These are phyloP conservation scores for Phytophthora pini DNA, from an alignment of 352 stramenopile genomes.

Conservation along the genomic window DNA sequence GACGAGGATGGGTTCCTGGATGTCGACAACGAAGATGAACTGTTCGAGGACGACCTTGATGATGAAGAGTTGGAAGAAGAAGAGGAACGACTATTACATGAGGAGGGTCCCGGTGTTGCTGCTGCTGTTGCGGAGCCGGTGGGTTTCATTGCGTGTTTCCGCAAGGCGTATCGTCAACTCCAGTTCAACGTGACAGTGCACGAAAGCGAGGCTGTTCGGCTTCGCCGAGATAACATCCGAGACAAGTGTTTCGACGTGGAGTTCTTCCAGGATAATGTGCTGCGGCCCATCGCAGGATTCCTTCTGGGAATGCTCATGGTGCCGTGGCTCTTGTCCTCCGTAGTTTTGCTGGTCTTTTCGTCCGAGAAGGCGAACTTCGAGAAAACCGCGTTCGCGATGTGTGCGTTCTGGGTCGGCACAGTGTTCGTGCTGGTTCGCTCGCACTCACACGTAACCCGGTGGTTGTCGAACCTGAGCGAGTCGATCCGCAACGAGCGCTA, in stretches of 20 bases:
- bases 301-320: constrained; percentile 62
- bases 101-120: constrained; percentile 15
- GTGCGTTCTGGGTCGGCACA: constrained; percentile 49
- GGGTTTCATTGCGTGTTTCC: constrained; percentile 60
- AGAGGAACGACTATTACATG: constrained; percentile 26
- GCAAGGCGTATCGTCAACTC: constrained; percentile 72
- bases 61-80: constrained; percentile 47
- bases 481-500: constrained; percentile 90
- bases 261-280: constrained; percentile 68
- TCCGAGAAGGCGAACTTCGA: constrained; percentile 46
- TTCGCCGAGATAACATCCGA: constrained; percentile 63
- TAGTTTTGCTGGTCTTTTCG: constrained; percentile 51
- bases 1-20: constrained; percentile 46
- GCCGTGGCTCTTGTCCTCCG: constrained; percentile 54
- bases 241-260: constrained; percentile 77
- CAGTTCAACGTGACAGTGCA: constrained; percentile 78
- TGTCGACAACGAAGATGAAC: constrained; percentile 42
- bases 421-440: constrained; percentile 47
- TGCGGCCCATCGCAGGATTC: constrained; percentile 58
- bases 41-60: constrained; percentile 47
- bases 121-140: constrained; percentile 26
- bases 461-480: constrained; percentile 77
- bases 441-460: constrained; percentile 57
- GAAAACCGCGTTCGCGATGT: constrained; percentile 67
- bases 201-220: constrained; percentile 67